Percentiles rank a stretch among this genome's conserved stretches.
These are phyloP conservation scores for Rhododendron griersonianum DNA, from an alignment of 148 eudicot genomes.

Conservation along the genomic window DNA sequence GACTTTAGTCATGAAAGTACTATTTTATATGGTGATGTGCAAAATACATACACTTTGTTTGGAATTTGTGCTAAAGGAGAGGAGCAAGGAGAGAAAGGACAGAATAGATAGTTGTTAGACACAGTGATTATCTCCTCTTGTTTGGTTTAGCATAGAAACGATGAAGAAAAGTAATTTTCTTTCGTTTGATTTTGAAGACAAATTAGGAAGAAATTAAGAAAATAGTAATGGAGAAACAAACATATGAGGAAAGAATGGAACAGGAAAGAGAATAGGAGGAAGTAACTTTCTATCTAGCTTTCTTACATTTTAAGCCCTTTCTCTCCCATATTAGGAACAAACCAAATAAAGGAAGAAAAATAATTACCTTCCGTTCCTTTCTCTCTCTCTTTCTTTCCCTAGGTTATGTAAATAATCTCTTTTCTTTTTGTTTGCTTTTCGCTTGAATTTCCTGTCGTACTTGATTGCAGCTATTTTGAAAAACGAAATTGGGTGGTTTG, in stretches of 20 bases:
- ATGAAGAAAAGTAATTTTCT: background rate
- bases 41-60: background rate
- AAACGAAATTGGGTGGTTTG: slow-evolving; percentile 97
- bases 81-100: background rate
- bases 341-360: background rate
- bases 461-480: slow-evolving; percentile 77
- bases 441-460: slow-evolving; percentile 3
- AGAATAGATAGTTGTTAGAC: background rate
- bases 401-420: background rate
- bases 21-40: background rate
- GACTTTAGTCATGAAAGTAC: background rate
- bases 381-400: background rate
- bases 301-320: background rate
- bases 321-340: too few relatives aligned
- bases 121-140: background rate
- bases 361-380: background rate
- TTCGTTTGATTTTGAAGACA: background rate
- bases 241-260: background rate
- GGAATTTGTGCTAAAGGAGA: background rate
- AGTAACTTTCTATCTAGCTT: background rate
- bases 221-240: background rate
- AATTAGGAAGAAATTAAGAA: background rate
- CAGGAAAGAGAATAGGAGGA: background rate
- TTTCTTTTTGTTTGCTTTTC: background rate
- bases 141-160: background rate